phyloP scores from a whole-genome alignment of 371 early-diverging fungal genomes.

The Mortierella sp. region DNA sequence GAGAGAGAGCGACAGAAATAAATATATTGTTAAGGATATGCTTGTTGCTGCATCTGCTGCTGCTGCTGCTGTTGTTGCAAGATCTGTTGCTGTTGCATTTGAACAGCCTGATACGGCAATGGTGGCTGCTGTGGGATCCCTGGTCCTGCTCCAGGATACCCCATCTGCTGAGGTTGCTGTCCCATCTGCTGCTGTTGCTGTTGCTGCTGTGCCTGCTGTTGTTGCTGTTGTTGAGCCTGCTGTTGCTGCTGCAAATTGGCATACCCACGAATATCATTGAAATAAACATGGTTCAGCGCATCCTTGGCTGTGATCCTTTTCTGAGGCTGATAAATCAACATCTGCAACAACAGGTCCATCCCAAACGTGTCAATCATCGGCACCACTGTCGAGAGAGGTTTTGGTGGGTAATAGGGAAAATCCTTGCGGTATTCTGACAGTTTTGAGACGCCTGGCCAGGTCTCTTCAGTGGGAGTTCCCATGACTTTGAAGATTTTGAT shows the following conservation, averaged over 20 bases:
- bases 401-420: slow-evolving; percentile 81
- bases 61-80: slow-evolving; percentile 45
- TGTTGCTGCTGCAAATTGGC: slow-evolving; percentile 55
- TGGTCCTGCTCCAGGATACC: background rate
- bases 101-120: slow-evolving; percentile 41
- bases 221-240: slow-evolving; percentile 19
- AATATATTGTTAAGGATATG: background rate
- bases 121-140: slow-evolving; percentile 33
- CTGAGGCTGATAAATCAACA: slow-evolving; percentile 90
- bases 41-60: slow-evolving; percentile 30
- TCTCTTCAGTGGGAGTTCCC: slow-evolving; percentile 90
- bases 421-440: slow-evolving; percentile 91
- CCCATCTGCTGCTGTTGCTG: slow-evolving; percentile 31
- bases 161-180: slow-evolving; percentile 13
- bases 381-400: slow-evolving; percentile 74
- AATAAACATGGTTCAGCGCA: slow-evolving; percentile 87
- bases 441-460: slow-evolving; percentile 91
- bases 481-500: slow-evolving; percentile 89
- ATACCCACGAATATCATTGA: slow-evolving; percentile 71
- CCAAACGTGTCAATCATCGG: slow-evolving; percentile 86
- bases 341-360: slow-evolving; percentile 80
- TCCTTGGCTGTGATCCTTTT: slow-evolving; percentile 89
- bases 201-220: slow-evolving; percentile 25
- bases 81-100: slow-evolving; percentile 49
- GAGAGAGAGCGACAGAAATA: background rate